Evolutionary conservation across 1,139 yeast species (phyloP).

Genomic region (Saccharomyces hybrid): DNA sequence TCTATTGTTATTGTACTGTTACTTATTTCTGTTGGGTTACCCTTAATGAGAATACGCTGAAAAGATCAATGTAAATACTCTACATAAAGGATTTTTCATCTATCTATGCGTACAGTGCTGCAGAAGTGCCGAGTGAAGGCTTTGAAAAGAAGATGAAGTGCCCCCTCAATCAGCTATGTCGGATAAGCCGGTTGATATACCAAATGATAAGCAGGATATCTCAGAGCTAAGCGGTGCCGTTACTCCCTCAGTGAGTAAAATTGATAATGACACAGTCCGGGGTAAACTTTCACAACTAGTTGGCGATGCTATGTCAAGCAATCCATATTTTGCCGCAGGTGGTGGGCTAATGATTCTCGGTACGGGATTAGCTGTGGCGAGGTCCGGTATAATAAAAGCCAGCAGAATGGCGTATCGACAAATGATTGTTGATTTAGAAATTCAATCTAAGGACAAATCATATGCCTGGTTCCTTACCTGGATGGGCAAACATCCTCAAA

Average conservation of each 20-base stretch:
- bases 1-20: no score
- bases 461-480: slow-evolving; percentile 93
- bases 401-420: slow-evolving; percentile 71
- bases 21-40: background rate
- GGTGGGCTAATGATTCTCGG: slow-evolving; percentile 95
- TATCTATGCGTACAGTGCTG: background rate
- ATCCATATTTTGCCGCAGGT: slow-evolving; percentile 95
- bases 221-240: background rate
- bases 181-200: background rate
- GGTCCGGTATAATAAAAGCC: slow-evolving; percentile 59
- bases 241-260: slow-evolving; percentile 59
- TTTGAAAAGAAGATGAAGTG: background rate
- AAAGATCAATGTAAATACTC: background rate
- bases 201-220: slow-evolving; percentile 10
- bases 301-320: slow-evolving; percentile 53
- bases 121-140: background rate
- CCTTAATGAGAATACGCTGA: background rate
- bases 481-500: slow-evolving; percentile 78
- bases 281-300: slow-evolving; percentile 30
- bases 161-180: background rate
- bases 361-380: slow-evolving; percentile 70
- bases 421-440: slow-evolving; percentile 83
- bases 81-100: background rate
- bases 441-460: slow-evolving; percentile 88
- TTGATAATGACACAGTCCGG: slow-evolving; percentile 5